Base-by-base conservation (phyloP, 2,329 filamentous ascomycete species). In the Monosporascus sp. region DNA sequence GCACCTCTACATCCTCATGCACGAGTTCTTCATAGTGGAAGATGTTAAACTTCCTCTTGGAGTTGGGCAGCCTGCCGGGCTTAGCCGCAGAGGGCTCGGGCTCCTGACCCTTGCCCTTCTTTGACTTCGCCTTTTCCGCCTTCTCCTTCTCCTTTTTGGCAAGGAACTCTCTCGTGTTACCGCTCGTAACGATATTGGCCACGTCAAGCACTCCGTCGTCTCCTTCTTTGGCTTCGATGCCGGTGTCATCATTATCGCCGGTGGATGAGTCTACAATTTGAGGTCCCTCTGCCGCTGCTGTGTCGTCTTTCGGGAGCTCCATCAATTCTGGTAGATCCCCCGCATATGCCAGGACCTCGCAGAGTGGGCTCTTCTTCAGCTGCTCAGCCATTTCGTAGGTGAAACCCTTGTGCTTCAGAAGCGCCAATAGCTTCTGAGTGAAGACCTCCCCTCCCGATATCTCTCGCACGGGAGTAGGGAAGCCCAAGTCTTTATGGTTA, bases 371-470 rank as follows among this genome's bases (percentile, higher is more conserved):
- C 71, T 76, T 82, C 73, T 88, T 88, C 55, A 88, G 69, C 68
- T 88, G 82, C 71, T 88, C 85, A 1, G 83, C 83, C 83, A 88
- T 88, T 43, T 87, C 82, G 56, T 78, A 73, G 20, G 76, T 81
- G 59, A 88, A 85, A 3, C 75, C 75, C 65, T 84, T 80, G 45
- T 69, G 68, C 58, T 76, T 70, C 43, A 97, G 74, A 54, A 94
- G 75, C 60, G 86, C 79, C 45, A 84, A 69, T 41, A 97, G 77
- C 55, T 83, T 80, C 61, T 82, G 79, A 0, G 93, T 97, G 75
- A 97, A 90, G 2, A 88, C 84, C 63, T 97, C 88, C 49, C 94
- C 94, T 58, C 94, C 94, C 55, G 90, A 94, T 15, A 85, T 74
- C 45, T 70, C 65, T 22, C 68, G 60, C 24, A 66, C 64, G 0